Conservation (phyloP, 495 filamentous ascomycete species). For the Pseudomonodictys pantanalensis region DNA sequence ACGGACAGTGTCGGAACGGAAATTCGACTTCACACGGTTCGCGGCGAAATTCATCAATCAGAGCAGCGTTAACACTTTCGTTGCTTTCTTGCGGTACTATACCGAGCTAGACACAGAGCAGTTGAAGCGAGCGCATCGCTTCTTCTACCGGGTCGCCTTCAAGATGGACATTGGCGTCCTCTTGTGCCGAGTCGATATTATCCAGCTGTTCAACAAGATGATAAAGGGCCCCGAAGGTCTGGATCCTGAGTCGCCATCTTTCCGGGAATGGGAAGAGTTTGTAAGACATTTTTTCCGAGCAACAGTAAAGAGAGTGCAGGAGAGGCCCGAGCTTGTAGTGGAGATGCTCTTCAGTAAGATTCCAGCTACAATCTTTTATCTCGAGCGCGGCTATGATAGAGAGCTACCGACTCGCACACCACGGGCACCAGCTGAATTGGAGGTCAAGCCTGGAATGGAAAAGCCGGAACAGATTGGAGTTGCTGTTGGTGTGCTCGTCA, state of each 20-base stretch:
- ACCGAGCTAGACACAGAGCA: conserved; percentile 75
- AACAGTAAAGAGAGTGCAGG: conserved; percentile 77
- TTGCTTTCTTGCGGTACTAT: conserved; percentile 76
- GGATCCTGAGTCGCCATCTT: conserved; percentile 59
- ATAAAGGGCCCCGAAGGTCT: conserved; percentile 86
- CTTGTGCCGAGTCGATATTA: conserved; percentile 85
- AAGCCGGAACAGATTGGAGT: conserved; percentile 70
- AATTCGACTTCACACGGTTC: conserved; percentile 91
- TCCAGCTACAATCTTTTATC: conserved; percentile 72
- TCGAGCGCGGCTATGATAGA: conserved; percentile 87
- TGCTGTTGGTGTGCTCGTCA: conserved; percentile 70
- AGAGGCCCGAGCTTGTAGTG: conserved; percentile 76
- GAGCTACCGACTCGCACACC: conserved; percentile 61
- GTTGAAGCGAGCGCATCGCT: conserved; percentile 89
- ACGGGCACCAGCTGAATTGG: conserved; percentile 69
- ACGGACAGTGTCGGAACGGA: conserved; percentile 70
- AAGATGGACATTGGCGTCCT: conserved; percentile 87
- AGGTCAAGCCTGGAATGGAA: conserved; percentile 69
- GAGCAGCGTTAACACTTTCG: conserved; percentile 83
- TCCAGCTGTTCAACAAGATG: conserved; percentile 83
- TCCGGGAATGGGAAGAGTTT: conserved; percentile 89
- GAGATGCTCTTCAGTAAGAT: conserved; percentile 96
- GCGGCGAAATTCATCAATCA: conserved; percentile 76
- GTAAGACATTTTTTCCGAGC: conserved; percentile 59
- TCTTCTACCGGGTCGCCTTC: conserved; percentile 92